Percentiles rank a stretch among this genome's conserved stretches.
Evolutionary conservation across 2,329 filamentous ascomycete species (phyloP).

Genomic region (Erysiphe pulchra): DNA sequence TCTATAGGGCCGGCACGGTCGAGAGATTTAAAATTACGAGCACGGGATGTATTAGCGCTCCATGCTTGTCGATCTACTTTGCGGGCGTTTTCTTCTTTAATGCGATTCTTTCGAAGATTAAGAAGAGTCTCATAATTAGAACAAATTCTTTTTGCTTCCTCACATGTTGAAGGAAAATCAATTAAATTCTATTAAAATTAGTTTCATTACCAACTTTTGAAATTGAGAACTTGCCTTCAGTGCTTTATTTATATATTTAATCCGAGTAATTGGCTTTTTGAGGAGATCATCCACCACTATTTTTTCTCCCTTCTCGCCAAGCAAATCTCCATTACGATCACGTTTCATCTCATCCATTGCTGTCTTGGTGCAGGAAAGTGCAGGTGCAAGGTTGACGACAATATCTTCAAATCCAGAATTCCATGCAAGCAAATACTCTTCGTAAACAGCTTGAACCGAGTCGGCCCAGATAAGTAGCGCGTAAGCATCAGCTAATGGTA

Average conservation of each 20-base stretch:
- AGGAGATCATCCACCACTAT: conserved; percentile 87
- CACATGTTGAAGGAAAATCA: conserved; percentile 4
- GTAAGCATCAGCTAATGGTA: conserved; percentile 47
- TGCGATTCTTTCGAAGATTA: conserved; percentile 45
- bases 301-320: conserved; percentile 44
- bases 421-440: conserved; percentile 71
- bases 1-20: conserved; percentile 40
- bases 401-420: conserved; percentile 83
- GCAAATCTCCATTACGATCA: conserved; percentile 35
- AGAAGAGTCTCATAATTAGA: conserved; percentile 39
- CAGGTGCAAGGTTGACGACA: conserved; percentile 71
- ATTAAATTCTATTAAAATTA: neutral
- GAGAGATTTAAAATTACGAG: conserved; percentile 55
- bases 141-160: conserved; percentile 10
- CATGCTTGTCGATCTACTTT: conserved; percentile 69
- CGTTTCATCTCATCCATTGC: conserved; percentile 34
- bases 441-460: conserved; percentile 51
- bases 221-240: conserved; percentile 30
- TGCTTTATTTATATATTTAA: conserved; percentile 70
- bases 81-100: conserved; percentile 46
- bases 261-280: conserved; percentile 62
- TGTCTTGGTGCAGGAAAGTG: conserved; percentile 20
- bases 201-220: neutral
- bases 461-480: conserved; percentile 61
- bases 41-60: conserved; percentile 55